phyloP scores from a whole-genome alignment of 192 early-diverging fungal genomes.

The Lobosporangium transversale region DNA sequence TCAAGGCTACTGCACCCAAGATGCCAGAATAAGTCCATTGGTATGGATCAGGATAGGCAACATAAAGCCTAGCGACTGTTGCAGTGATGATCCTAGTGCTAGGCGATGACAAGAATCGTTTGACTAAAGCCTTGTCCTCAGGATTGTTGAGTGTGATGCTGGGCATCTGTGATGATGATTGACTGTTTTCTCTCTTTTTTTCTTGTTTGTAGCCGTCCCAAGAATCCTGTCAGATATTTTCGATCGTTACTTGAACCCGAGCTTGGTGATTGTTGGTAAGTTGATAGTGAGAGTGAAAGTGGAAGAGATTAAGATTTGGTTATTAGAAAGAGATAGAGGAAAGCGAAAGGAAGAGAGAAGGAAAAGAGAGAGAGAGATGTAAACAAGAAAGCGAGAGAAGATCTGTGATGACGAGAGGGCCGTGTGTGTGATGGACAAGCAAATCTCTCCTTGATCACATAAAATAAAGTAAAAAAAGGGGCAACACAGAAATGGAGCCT shows the following conservation, averaged over 20 bases:
- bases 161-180: slow-evolving; percentile 55
- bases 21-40: slow-evolving; percentile 75
- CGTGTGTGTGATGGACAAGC: neutral
- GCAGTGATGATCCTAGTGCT: slow-evolving; percentile 81
- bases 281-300: neutral
- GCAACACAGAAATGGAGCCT: too few relatives aligned
- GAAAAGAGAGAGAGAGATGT: neutral
- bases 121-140: slow-evolving; percentile 72
- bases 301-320: too few relatives aligned
- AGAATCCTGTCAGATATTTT: too few relatives aligned
- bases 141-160: slow-evolving; percentile 65
- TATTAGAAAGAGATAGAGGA: neutral
- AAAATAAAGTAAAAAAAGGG: too few relatives aligned
- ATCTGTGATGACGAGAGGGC: neutral
- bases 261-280: neutral
- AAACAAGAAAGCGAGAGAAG: neutral
- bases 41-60: slow-evolving; percentile 70
- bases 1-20: slow-evolving; percentile 70
- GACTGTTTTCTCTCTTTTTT: neutral
- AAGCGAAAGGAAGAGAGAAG: neutral
- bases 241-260: neutral
- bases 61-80: slow-evolving; percentile 77
- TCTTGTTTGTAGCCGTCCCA: neutral
- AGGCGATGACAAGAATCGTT: slow-evolving; percentile 37
- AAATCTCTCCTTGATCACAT: neutral